Evolutionary conservation across 371 early-diverging fungal genomes (phyloP).

Genomic region (Mucor racemosus): DNA sequence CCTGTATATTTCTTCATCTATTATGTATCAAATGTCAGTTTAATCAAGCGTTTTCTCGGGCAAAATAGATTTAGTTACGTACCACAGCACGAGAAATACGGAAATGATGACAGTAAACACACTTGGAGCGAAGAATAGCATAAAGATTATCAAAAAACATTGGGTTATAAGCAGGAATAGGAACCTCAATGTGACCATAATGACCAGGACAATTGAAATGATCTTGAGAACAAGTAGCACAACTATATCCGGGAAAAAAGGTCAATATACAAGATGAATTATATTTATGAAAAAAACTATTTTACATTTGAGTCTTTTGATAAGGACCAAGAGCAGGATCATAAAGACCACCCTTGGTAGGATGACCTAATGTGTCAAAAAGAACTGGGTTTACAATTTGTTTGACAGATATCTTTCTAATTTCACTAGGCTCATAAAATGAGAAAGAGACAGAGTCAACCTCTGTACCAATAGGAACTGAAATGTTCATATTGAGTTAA

Average conservation of each 20-base stretch:
- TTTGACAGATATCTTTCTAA: slow-evolving; percentile 93
- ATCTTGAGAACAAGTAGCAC: slow-evolving; percentile 88
- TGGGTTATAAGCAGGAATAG: slow-evolving; percentile 96
- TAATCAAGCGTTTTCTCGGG: too few species aligned
- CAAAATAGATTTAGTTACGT: slow-evolving; percentile 18
- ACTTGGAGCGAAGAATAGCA: slow-evolving; percentile 85
- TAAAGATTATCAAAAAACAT: slow-evolving; percentile 90
- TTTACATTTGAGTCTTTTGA: slow-evolving; percentile 74
- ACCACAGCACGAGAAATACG: slow-evolving; percentile 74
- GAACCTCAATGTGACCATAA: slow-evolving; percentile 99
- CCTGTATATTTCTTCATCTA: slow-evolving; percentile 57
- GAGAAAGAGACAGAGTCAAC: slow-evolving; percentile 82
- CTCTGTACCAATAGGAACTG: slow-evolving; percentile 70
- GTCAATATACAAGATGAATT: background rate
- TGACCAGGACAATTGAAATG: slow-evolving; percentile 96
- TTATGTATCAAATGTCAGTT: background rate
- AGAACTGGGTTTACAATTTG: slow-evolving; percentile 89
- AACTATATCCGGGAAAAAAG: slow-evolving; percentile 53
- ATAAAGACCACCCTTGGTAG: slow-evolving; percentile 93
- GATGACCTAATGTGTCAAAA: slow-evolving; percentile 93
- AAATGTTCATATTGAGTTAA: slow-evolving; percentile 64
- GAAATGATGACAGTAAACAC: slow-evolving; percentile 92
- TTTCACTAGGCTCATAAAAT: slow-evolving; percentile 92
- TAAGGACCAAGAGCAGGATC: slow-evolving; percentile 97
- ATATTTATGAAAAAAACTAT: background rate